Evolutionary conservation across 2,329 filamentous ascomycete genomes (phyloP), one percentile per base, ranked within the genome.

Genomic region (Trichothecium roseum): DNA sequence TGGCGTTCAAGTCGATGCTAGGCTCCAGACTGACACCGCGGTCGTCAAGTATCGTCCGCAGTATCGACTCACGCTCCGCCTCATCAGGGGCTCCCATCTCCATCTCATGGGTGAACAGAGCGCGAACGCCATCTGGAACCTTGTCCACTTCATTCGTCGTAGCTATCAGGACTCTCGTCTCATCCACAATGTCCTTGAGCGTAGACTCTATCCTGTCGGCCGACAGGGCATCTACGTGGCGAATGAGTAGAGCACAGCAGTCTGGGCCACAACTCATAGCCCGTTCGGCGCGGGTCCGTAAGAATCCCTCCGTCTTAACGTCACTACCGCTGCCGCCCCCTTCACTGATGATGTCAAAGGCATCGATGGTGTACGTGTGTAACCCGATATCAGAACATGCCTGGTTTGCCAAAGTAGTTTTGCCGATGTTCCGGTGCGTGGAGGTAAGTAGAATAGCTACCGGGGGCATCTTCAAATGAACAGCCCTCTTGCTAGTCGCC

Each of bases 61-160:
- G 63, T 32, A 96, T 91, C 3, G 82, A 83, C 61, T 94, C 88
- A 61, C 91, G 72, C 58, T 96, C 89, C 18, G 78, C 78, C 55
- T 98, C 91, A 47, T 96, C 88, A 0, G 91, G 91, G 0, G 91
- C 91, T 30, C 69, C 76, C 74, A 98, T 86, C 51, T 96, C 89
- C 29, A 98, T 69, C 57, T 98, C 91, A 49, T 98, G 89, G 0
- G 87, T 94, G 55, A 98, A 96, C 3, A 96, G 67, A 9, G 86
- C 86, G 36, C 91, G 77, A 15, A 96, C 79, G 1, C 84, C 84
- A 48, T 95, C 88, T 0, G 89, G 84, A 2, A 98, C 76, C 56
- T 96, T 93, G 53, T 96, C 91, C 1, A 95, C 78, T 46, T 96
- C 89, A 6, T 87, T 94, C 0, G 89, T 95, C 0, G 91, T 98